These are phyloP conservation scores for Inosperma sp. DNA, from an alignment of 768 basidiomycete genomes.

Conservation along the genomic window DNA sequence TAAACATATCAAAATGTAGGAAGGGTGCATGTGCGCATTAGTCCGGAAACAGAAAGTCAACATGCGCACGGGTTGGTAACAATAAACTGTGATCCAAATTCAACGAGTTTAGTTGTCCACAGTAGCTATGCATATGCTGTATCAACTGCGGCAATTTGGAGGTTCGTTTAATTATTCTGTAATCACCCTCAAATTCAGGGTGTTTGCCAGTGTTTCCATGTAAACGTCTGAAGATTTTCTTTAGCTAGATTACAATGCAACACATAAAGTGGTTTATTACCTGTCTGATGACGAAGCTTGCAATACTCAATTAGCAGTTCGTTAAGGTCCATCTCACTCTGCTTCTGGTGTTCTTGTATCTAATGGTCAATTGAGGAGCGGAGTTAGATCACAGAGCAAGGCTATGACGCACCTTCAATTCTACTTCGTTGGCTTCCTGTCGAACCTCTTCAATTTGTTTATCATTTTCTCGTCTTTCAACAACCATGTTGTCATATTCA, in stretches of 20 bases:
- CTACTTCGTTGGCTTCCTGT: constrained; percentile 61
- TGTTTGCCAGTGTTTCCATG: constrained; percentile 83
- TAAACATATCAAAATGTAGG: no score
- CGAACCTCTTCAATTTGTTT: constrained; percentile 74
- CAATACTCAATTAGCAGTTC: constrained; percentile 81
- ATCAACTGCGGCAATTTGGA: no score
- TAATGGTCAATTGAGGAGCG: constrained; percentile 24
- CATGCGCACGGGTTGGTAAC: no score
- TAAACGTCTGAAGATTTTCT: constrained; percentile 55
- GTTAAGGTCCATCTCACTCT: constrained; percentile 74
- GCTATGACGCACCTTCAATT: constrained; percentile 49
- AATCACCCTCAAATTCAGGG: constrained; percentile 55
- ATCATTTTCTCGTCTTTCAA: constrained; percentile 74
- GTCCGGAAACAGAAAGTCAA: no score
- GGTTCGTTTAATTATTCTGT: constrained; percentile 22
- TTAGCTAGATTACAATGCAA: neutral
- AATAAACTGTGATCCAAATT: no score
- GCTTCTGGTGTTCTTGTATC: constrained; percentile 74
- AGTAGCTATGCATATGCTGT: no score
- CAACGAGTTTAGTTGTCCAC: no score
- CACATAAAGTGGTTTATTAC: constrained; percentile 33
- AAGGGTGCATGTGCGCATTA: no score
- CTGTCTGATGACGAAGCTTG: constrained; percentile 71
- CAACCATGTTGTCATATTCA: constrained; percentile 75
- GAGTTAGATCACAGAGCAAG: neutral